Conservation (phyloP, 495 filamentous ascomycete species). For the Hyphodiscus hymeniophilus region DNA sequence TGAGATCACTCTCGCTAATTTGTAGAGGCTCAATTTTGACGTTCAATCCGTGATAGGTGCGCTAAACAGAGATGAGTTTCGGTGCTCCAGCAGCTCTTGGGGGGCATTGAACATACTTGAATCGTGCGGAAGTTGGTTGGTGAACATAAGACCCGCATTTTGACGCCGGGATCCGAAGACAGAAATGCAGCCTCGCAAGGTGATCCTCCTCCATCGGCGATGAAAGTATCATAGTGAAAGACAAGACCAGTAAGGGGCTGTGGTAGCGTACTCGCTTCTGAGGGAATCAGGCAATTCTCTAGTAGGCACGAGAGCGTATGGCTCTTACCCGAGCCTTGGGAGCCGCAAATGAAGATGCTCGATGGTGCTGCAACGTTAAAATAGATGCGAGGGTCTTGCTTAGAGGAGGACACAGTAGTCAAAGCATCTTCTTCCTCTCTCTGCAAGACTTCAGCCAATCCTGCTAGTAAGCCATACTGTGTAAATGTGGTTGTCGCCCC, state of each 20-base stretch:
- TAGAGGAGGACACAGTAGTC: background rate
- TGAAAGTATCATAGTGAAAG: constrained; percentile 62
- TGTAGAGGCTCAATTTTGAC: constrained; percentile 44
- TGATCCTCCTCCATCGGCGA: constrained; percentile 39
- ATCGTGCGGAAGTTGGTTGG: constrained; percentile 49
- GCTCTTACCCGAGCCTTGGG: constrained; percentile 69
- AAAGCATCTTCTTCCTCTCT: background rate
- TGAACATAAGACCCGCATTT: constrained; percentile 55
- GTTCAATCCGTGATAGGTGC: constrained; percentile 32
- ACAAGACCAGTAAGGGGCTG: constrained; percentile 53
- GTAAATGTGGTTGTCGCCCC: constrained; percentile 13
- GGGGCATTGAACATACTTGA: constrained; percentile 27
- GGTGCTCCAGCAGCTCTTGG: constrained; percentile 7
- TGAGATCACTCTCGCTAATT: constrained; percentile 51
- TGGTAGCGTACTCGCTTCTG: constrained; percentile 27
- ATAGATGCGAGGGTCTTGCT: constrained; percentile 48
- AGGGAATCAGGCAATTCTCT: constrained; percentile 49
- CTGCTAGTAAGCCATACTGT: constrained; percentile 36
- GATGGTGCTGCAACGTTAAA: constrained; percentile 62
- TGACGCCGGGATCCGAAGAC: constrained; percentile 41
- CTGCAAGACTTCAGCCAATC: constrained; percentile 17
- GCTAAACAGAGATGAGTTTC: background rate
- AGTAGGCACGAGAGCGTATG: constrained; percentile 65
- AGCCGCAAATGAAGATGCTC: constrained; percentile 68
- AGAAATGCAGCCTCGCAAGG: constrained; percentile 66